Percentiles rank a stretch among this genome's conserved stretches.
Conservation (phyloP, 805 yeast genomes). For the Yarrowia divulgata region DNA sequence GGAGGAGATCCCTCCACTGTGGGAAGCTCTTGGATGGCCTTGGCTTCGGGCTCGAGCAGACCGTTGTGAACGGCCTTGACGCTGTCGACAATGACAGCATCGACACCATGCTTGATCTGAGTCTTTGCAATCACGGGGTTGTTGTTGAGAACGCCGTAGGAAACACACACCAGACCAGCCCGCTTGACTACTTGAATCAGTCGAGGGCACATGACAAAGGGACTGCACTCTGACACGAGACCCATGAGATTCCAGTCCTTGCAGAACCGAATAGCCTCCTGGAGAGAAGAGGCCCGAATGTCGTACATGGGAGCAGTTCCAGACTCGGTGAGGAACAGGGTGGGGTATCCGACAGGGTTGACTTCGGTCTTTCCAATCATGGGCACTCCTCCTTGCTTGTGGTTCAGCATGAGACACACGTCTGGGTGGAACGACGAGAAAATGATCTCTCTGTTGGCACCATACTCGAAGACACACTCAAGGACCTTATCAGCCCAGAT, state of each 20-base stretch:
- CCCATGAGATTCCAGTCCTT: slow-evolving; percentile 91
- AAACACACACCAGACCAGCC: slow-evolving; percentile 89
- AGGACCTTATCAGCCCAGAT: slow-evolving; percentile 88
- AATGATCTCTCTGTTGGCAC: slow-evolving; percentile 81
- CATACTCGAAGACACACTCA: slow-evolving; percentile 77
- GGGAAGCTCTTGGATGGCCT: slow-evolving; percentile 11
- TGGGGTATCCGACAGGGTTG: slow-evolving; percentile 36
- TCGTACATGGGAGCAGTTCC: slow-evolving; percentile 91
- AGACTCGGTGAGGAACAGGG: slow-evolving; percentile 81
- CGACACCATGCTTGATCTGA: slow-evolving; percentile 94
- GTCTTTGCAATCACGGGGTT: slow-evolving; percentile 81
- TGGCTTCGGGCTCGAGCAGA: slow-evolving; percentile 49
- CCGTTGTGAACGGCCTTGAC: slow-evolving; percentile 93
- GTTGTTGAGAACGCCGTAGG: slow-evolving; percentile 86
- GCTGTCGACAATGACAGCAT: slow-evolving; percentile 97
- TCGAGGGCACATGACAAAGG: slow-evolving; percentile 88
- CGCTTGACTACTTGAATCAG: slow-evolving; percentile 90
- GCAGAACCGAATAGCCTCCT: slow-evolving; percentile 89
- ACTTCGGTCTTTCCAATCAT: slow-evolving; percentile 50
- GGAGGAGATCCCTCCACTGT: slow-evolving; percentile 32
- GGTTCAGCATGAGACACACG: slow-evolving; percentile 79
- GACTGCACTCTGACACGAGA: slow-evolving; percentile 85
- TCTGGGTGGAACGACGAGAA: slow-evolving; percentile 96
- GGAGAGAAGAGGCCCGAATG: slow-evolving; percentile 83
- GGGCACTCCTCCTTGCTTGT: slow-evolving; percentile 94